A percentile compares a stretch with the other conserved stretches of the same genome.
These are phyloP conservation scores for Penicillium sclerotigenum DNA, from an alignment of 2,329 filamentous ascomycete genomes.

Conservation along the genomic window DNA sequence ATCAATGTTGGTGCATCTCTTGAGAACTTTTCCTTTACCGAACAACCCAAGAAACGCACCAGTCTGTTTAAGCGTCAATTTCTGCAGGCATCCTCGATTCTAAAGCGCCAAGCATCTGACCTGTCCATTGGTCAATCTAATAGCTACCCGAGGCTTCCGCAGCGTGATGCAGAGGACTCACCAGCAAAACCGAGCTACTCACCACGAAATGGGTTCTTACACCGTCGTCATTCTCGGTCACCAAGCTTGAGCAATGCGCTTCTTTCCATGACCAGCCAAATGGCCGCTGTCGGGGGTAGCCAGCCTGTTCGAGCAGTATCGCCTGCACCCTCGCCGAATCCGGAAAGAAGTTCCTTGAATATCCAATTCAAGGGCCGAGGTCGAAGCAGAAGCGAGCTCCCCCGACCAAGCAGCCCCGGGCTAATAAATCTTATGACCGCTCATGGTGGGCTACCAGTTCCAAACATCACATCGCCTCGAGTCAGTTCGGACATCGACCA, in stretches of 20 bases:
- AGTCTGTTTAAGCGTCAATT: conserved; percentile 47
- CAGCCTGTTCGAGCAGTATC: conserved; percentile 57
- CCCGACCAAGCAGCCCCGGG: conserved; percentile 42
- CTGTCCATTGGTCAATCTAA: conserved; percentile 29
- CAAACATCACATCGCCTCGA: conserved; percentile 49
- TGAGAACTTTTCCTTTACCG: conserved; percentile 38
- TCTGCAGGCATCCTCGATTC: conserved; percentile 43
- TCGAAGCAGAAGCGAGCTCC: conserved; percentile 58
- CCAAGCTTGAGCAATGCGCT: conserved; percentile 44
- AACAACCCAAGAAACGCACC: conserved; percentile 42
- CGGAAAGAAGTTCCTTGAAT: conserved; percentile 43
- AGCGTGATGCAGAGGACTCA: conserved; percentile 17
- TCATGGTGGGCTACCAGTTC: conserved; percentile 58
- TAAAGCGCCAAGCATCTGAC: conserved; percentile 46
- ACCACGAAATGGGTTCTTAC: conserved; percentile 39
- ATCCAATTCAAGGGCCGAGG: conserved; percentile 47
- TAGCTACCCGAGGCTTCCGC: conserved; percentile 24
- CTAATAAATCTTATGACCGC: conserved; percentile 55
- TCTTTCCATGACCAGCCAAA: conserved; percentile 45
- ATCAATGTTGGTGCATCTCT: conserved; percentile 45
- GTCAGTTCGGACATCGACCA: conserved; percentile 13
- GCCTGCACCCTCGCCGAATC: conserved; percentile 41
- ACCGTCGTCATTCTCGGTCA: conserved; percentile 30
- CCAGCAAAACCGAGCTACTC: conserved; percentile 34
- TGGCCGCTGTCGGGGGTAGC: conserved; percentile 48